Percentiles rank a stretch among this genome's conserved stretches.
These are phyloP conservation scores for Neurospora sp. DNA, from an alignment of 2,329 filamentous ascomycete species.

Conservation along the genomic window DNA sequence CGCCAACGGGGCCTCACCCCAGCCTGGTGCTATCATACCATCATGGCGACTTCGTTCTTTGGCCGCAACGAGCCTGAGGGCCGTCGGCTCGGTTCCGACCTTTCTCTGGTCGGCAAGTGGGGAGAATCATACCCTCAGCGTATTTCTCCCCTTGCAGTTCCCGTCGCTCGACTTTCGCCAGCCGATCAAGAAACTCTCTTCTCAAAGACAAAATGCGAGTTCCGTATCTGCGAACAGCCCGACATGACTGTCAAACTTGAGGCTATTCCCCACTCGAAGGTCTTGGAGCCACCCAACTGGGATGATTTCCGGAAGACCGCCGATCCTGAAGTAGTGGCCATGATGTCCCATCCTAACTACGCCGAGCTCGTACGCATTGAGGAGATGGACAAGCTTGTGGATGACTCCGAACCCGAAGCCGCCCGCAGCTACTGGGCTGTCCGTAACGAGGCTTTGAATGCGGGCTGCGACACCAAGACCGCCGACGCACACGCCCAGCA, in stretches of 20 bases:
- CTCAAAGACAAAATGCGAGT: constrained; percentile 6
- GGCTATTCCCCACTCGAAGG: constrained; percentile 2
- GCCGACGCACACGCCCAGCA: constrained; percentile 5
- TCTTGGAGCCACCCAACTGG: background rate
- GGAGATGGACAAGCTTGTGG: constrained; percentile 4
- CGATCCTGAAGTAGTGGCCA: constrained; percentile 11
- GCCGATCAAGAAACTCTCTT: constrained; percentile 13
- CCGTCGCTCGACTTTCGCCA: constrained; percentile 12
- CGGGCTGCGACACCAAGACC: constrained; percentile 4
- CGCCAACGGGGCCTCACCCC: background rate
- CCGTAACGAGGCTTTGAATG: background rate
- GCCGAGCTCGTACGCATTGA: constrained; percentile 4
- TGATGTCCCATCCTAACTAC: constrained; percentile 12
- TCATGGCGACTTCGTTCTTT: constrained; percentile 12
- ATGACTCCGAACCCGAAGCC: constrained; percentile 1
- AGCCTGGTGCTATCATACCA: background rate
- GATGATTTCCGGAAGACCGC: background rate
- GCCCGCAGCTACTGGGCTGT: background rate
- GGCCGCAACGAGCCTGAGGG: constrained; percentile 10
- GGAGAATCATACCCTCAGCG: constrained; percentile 1
- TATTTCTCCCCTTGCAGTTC: constrained; percentile 5
- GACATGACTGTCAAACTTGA: constrained; percentile 11
- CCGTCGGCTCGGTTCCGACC: constrained; percentile 12
- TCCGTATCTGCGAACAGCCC: constrained; percentile 7
- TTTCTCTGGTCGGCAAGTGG: constrained; percentile 15